Base-by-base conservation (phyloP, 176 grass and related monocot species). In the Oryza coarctata region DNA sequence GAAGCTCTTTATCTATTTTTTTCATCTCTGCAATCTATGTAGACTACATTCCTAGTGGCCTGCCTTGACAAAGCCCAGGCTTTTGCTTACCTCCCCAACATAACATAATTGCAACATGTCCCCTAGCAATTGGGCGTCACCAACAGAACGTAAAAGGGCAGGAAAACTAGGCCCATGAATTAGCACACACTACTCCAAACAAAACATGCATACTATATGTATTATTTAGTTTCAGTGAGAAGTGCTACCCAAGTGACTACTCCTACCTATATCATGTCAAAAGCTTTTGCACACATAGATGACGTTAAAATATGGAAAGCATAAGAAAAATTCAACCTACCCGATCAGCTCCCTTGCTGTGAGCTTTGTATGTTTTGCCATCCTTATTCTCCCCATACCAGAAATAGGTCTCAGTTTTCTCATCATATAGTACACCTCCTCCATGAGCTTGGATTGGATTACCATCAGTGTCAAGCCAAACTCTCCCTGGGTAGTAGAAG, bases 301-400 rank as follows among this genome's bases (percentile, higher is more conserved):
- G 47, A 61, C 69, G 18, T 60, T 9, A 67, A 38, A 33, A 38
- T 27, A 34, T 31, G 38, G 31, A 68, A 23, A 79, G 29, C 64
- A 77, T 20, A 5, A 65, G 18, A 85, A 82, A 27, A 86, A 31
- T 45, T 80, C 0, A 65, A 76, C 91, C 80, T 71, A 99, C 93
- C 86, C 97, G 80, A 70, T 92, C 93, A 82, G 97, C 91, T 29
- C 83, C 89, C 73, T 89, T 99, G 43, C 64, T 87, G 50, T 99
- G 85, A 83, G 87, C 83, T 52, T 90, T 90, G 88, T 99, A 96
- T 9, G 93, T 99, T 68, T 90, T 90, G 29, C 97, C 85, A 83
- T 96, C 85, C 84, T 99, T 99, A 77, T 99, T 99, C 80, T 99
- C 97, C 32, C 97, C 97, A 50, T 99, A 99, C 93, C 93, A 99